phyloP scores from a whole-genome alignment of 2,329 filamentous ascomycete genomes.

The Hymenoscyphus linearis region DNA sequence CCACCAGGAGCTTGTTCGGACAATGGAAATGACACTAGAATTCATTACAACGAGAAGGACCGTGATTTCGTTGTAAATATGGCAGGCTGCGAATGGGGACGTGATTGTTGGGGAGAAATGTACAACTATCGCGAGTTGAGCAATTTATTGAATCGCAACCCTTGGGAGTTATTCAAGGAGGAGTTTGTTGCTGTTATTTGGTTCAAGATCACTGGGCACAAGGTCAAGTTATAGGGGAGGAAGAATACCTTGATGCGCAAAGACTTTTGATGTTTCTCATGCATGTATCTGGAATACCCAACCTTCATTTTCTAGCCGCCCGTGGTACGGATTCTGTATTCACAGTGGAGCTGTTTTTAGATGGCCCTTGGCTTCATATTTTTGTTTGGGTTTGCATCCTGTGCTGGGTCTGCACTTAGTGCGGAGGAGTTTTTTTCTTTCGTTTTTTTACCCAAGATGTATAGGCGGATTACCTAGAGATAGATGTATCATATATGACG shows the following conservation, averaged over 20 bases:
- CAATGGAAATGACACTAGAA: slow-evolving; percentile 64
- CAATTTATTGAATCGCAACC: slow-evolving; percentile 78
- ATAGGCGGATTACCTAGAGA: neutral
- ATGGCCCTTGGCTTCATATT: neutral
- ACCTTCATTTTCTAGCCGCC: slow-evolving; percentile 3
- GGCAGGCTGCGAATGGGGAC: slow-evolving; percentile 94
- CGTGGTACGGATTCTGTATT: neutral
- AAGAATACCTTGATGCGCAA: neutral
- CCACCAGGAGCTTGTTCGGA: slow-evolving; percentile 84
- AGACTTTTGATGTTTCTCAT: slow-evolving; percentile 1
- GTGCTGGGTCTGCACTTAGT: neutral
- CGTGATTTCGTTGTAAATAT: slow-evolving; percentile 96
- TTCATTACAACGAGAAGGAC: slow-evolving; percentile 82
- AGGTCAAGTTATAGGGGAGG: slow-evolving; percentile 26
- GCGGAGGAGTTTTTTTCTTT: neutral
- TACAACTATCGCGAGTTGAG: slow-evolving; percentile 90
- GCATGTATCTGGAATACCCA: slow-evolving; percentile 10
- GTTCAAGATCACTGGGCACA: slow-evolving; percentile 57
- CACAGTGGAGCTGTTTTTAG: neutral
- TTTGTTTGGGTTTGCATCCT: slow-evolving; percentile 1
- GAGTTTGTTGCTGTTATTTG: slow-evolving; percentile 56
- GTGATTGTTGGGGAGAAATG: slow-evolving; percentile 98
- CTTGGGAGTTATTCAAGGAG: slow-evolving; percentile 73
- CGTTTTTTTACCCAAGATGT: neutral
- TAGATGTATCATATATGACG: slow-evolving; percentile 10